phyloP scores from a whole-genome alignment of 441 rosid genomes.

The Pelargonium australe region DNA sequence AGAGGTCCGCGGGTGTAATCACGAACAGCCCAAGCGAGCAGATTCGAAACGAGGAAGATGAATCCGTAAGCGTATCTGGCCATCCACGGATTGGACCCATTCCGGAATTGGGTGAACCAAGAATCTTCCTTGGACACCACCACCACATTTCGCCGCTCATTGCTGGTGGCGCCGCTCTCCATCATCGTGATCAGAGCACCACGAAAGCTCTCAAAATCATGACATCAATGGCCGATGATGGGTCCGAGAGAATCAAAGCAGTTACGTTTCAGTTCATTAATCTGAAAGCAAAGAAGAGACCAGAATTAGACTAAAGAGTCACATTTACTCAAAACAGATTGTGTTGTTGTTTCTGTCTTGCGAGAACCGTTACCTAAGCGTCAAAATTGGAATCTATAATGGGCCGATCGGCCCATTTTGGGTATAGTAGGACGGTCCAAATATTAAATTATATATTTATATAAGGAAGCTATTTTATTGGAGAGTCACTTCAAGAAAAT shows the following conservation, averaged over 20 bases:
- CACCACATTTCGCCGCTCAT: conserved; percentile 27
- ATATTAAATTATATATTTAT: too few relatives aligned
- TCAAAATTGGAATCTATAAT: conserved; percentile 5
- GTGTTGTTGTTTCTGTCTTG: not conserved
- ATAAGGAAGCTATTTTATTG: too few relatives aligned
- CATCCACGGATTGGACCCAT: conserved; percentile 89
- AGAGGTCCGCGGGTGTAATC: conserved; percentile 65
- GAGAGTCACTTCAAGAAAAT: too few relatives aligned
- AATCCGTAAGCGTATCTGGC: conserved; percentile 82
- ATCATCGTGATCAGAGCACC: conserved; percentile 26
- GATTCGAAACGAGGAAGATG: conserved; percentile 67
- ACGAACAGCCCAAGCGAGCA: conserved; percentile 87
- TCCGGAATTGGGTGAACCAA: conserved; percentile 73
- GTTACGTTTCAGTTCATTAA: not conserved
- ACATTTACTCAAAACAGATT: not conserved
- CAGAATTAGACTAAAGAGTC: not conserved
- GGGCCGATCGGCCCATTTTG: too few relatives aligned
- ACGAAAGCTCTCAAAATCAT: not conserved
- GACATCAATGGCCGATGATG: not conserved
- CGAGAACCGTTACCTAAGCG: not conserved
- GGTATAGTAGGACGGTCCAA: too few relatives aligned
- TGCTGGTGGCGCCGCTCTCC: conserved; percentile 48
- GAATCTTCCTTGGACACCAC: conserved; percentile 36
- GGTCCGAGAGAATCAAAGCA: not conserved
- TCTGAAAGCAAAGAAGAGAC: not conserved